phyloP scores from a whole-genome alignment of 164 flowering plant genomes.

The Houttuynia cordata region DNA sequence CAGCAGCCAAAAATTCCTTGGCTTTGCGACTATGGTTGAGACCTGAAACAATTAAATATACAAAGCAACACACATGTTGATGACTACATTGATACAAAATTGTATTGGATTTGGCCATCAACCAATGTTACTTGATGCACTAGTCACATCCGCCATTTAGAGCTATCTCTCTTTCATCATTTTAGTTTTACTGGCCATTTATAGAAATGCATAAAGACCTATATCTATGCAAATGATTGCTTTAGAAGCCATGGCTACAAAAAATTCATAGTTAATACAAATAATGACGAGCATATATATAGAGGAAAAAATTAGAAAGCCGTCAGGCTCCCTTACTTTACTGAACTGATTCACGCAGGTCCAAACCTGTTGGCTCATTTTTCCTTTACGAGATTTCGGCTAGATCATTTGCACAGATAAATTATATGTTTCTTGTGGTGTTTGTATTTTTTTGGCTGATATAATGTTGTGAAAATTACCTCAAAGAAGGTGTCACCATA shows the following conservation, averaged over 20 bases:
- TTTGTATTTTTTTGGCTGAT: too few species aligned
- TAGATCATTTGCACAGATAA: too few species aligned
- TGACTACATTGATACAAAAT: neutral
- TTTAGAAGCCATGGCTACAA: neutral
- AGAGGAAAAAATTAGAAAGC: too few species aligned
- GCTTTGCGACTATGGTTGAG: neutral
- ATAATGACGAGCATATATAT: too few species aligned
- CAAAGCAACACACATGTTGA: neutral
- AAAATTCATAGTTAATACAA: neutral
- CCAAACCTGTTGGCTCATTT: too few species aligned
- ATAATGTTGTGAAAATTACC: constrained; percentile 30
- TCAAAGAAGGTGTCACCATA: constrained; percentile 98
- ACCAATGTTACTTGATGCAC: neutral
- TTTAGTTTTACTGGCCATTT: neutral
- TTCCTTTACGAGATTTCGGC: too few species aligned
- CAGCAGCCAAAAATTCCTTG: neutral
- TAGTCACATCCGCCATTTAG: neutral
- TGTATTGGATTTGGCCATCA: neutral
- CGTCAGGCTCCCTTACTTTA: too few species aligned
- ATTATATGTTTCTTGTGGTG: too few species aligned
- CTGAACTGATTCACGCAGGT: too few species aligned
- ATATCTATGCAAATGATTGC: neutral
- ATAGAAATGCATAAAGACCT: neutral
- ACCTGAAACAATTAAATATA: neutral
- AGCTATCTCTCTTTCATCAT: too few species aligned